Conservation (phyloP, 371 early-diverging fungal species). For the Saksenaea vasiformis region DNA sequence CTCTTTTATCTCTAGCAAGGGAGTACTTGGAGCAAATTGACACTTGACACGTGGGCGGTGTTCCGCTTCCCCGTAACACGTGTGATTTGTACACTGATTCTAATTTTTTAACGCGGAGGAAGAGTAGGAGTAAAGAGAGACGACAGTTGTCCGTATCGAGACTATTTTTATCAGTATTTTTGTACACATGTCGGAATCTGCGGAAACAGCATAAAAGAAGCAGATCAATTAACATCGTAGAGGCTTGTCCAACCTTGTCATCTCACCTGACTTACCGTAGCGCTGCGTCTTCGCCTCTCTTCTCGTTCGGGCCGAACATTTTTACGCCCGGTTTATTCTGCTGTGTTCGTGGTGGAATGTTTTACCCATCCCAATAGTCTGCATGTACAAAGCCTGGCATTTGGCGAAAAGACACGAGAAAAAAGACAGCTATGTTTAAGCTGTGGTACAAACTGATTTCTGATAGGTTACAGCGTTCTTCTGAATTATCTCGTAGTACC, state of each 20-base stretch:
- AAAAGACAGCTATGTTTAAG: neutral
- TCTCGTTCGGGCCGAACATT: neutral
- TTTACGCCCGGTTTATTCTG: neutral
- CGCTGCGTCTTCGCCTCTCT: neutral
- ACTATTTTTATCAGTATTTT: neutral
- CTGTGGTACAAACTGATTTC: neutral
- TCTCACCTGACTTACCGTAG: neutral
- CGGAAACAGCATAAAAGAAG: neutral
- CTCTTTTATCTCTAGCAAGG: neutral
- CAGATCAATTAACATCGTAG: neutral
- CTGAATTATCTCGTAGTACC: neutral
- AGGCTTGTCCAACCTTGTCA: neutral
- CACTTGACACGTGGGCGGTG: neutral
- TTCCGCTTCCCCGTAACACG: neutral
- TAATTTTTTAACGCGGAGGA: neutral
- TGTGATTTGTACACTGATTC: neutral
- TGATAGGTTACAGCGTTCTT: neutral
- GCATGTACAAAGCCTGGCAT: neutral
- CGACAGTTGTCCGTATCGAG: neutral
- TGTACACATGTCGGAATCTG: neutral
- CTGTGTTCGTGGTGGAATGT: neutral
- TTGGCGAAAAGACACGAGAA: neutral
- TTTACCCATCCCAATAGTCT: neutral
- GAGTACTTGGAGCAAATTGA: neutral
- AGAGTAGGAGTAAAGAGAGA: neutral